Conservation (phyloP, 768 basidiomycete genomes). For the Atractiella rhizophila region DNA sequence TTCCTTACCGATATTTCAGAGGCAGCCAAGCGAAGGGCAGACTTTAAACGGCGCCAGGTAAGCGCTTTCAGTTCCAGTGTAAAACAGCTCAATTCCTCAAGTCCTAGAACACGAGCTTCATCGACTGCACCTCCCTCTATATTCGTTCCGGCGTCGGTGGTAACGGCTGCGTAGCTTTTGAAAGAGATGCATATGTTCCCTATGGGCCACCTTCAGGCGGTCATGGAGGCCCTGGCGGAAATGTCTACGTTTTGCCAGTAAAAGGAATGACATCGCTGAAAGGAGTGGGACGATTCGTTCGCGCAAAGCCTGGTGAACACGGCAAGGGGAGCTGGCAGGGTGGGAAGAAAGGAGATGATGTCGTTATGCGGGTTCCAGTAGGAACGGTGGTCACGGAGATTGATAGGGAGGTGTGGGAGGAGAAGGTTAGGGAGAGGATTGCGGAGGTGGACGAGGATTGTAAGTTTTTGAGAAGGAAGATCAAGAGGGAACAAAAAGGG, state of each 20-base stretch:
- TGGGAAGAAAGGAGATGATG: constrained; percentile 46
- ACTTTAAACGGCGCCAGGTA: no score
- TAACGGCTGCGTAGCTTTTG: constrained; percentile 73
- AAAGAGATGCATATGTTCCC: constrained; percentile 61
- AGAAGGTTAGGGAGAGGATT: constrained; percentile 31
- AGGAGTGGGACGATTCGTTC: constrained; percentile 40
- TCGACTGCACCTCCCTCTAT: no score
- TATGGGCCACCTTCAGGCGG: constrained; percentile 59
- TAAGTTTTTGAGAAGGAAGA: constrained; percentile 20
- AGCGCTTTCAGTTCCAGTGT: no score
- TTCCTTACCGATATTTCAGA: no score
- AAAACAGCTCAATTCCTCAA: no score
- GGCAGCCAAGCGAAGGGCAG: no score
- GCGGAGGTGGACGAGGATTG: constrained; percentile 27
- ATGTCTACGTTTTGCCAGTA: constrained; percentile 60
- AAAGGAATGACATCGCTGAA: constrained; percentile 52
- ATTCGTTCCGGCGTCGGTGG: constrained; percentile 84
- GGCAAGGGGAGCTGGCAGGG: constrained; percentile 74
- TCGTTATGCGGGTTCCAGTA: constrained; percentile 55
- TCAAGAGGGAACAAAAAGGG: not conserved
- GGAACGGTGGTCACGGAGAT: constrained; percentile 62
- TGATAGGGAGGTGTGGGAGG: constrained; percentile 2
- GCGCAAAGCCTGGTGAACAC: constrained; percentile 38
- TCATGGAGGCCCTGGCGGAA: constrained; percentile 67
- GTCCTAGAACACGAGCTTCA: no score